These are phyloP conservation scores for Kalaharituber pfeilii DNA, from an alignment of 2,329 filamentous ascomycete species.

Conservation along the genomic window DNA sequence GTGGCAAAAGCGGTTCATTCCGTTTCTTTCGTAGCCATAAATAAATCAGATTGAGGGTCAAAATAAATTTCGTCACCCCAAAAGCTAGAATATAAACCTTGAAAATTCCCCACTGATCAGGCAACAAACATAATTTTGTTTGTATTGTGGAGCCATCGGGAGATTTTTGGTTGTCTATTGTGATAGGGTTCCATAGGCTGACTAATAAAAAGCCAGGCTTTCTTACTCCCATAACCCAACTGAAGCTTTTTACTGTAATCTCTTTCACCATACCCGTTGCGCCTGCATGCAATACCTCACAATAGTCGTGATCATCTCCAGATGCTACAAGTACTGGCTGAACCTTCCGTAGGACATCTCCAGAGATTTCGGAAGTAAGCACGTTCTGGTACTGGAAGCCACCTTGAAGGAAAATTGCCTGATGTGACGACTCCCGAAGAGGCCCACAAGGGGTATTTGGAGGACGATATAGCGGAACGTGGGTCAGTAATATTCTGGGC, in stretches of 20 bases:
- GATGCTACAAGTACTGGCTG: constrained; percentile 78
- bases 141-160: constrained; percentile 45
- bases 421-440: constrained; percentile 51
- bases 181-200: constrained; percentile 79
- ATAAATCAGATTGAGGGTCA: neutral
- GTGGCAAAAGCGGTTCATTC: neutral
- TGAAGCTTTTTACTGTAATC: constrained; percentile 89
- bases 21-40: neutral
- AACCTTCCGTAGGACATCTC: constrained; percentile 55
- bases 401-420: constrained; percentile 56
- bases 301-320: constrained; percentile 96
- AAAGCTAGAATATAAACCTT: constrained; percentile 56
- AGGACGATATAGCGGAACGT: constrained; percentile 73
- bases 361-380: constrained; percentile 57
- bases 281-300: constrained; percentile 65
- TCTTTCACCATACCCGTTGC: constrained; percentile 46
- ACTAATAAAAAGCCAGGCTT: constrained; percentile 74
- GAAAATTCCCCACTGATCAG: constrained; percentile 72
- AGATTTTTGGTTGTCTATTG: constrained; percentile 21
- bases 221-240: constrained; percentile 89
- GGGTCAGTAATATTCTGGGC: constrained; percentile 74
- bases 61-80: constrained; percentile 29
- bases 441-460: constrained; percentile 77
- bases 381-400: constrained; percentile 98
- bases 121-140: constrained; percentile 76